Base-by-base conservation (phyloP, 169 alveolate genomes). In the Cryptosporidium canis region DNA sequence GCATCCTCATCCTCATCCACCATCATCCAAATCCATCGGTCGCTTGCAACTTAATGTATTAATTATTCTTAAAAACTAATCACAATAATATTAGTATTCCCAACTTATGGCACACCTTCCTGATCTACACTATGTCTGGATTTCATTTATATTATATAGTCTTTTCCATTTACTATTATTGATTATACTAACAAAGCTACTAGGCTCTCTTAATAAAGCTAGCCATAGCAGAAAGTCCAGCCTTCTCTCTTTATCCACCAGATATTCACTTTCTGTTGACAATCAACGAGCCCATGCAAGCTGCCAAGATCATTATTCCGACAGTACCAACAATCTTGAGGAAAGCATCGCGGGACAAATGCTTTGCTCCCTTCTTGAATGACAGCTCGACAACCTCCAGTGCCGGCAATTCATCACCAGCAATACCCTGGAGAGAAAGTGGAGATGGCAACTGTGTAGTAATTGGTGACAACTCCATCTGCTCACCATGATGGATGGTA, bases 321-420 rank as follows among this genome's bases (percentile, higher is more conserved):
- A 77, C 64, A 35, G 87, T 77, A 18, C 87, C 87, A 56, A 77
- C 77, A 39, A 58, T 45, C 65, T 77, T 77, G 21, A 77, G 66
- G 64, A 77, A 77, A 56, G 87, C 87, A 8, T 77, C 64, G 2
- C 87, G 51, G 16, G 87, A 63, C n/a, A 77, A 77, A 61, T 77
- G 87, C 16, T 77, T 77, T 43, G 87, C 87, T 27, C 87, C 87
- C 31, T 77, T 77, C 72, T 77, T 77, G 45, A 77, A 77, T 77
- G 87, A 43, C 14, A 77, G 44, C 29, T 77, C 87, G 37, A 77
- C 61, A 24, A 77, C 35, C 29, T 55, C 72, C 14, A 61, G 31
- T n/a, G 68, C 63, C 2, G 87, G 87, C 29, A 77, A 77, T 77
- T 77, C 87, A n/a, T 61, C 87, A 24, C 87, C 87, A 58, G 87